Conservation (phyloP, 495 filamentous ascomycete genomes). For the Alectoria sarmentosa region DNA sequence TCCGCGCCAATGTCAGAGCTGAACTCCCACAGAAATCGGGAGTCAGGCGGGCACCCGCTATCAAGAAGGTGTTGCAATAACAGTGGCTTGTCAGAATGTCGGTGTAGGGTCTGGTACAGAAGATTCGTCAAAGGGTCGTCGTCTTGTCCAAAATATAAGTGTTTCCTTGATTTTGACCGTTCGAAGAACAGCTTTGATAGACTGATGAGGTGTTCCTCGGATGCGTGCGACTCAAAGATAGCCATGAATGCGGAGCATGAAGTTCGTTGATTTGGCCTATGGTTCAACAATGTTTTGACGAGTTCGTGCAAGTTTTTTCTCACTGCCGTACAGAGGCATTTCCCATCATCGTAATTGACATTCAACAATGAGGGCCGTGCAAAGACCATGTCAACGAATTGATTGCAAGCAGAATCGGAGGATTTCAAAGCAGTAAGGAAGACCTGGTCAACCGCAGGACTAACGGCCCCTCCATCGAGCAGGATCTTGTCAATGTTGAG, state of each 20-base stretch:
- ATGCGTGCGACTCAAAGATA: slow-evolving; percentile 3
- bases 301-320: slow-evolving; percentile 3
- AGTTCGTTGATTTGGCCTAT: slow-evolving; percentile 14
- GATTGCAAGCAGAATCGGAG: slow-evolving; percentile 4
- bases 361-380: slow-evolving; percentile 9
- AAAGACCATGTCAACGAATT: slow-evolving; percentile 11
- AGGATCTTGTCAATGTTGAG: slow-evolving; percentile 13
- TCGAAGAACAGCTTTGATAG: slow-evolving; percentile 12
- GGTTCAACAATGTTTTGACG: slow-evolving; percentile 9
- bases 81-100: slow-evolving; percentile 15
- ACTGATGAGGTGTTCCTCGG: slow-evolving; percentile 9
- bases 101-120: slow-evolving; percentile 17
- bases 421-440: slow-evolving; percentile 11
- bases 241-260: slow-evolving; percentile 15
- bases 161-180: slow-evolving; percentile 4
- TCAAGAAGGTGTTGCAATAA: slow-evolving; percentile 18
- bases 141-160: slow-evolving; percentile 12
- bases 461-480: slow-evolving; percentile 12
- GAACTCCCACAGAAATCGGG: slow-evolving; percentile 19
- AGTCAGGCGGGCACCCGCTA: slow-evolving; percentile 17
- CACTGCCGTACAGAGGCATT: slow-evolving; percentile 18
- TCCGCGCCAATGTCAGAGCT: slow-evolving; percentile 1
- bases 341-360: slow-evolving; percentile 18
- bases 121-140: slow-evolving; percentile 10
- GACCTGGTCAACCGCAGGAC: slow-evolving; percentile 18